phyloP scores from a whole-genome alignment of 768 basidiomycete genomes.

The Calocybe cyanea region DNA sequence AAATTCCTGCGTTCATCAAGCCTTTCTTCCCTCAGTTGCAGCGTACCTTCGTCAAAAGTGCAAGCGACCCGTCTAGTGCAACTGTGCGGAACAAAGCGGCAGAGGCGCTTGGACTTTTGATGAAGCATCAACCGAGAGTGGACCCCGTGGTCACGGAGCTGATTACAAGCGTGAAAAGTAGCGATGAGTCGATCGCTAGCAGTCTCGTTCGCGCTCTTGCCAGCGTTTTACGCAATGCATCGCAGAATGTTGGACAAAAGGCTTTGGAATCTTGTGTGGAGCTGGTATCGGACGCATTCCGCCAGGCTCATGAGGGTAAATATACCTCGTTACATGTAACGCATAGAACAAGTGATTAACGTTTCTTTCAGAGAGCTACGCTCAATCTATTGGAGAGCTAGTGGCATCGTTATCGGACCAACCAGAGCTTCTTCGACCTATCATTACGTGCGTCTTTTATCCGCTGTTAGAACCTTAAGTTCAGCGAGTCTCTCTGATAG shows the following conservation, averaged over 20 bases:
- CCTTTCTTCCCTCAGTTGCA: constrained; percentile 99
- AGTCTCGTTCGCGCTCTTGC: constrained; percentile 78
- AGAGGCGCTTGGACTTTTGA: constrained; percentile 81
- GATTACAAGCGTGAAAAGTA: constrained; percentile 50
- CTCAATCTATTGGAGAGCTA: constrained; percentile 58
- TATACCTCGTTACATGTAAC: neutral
- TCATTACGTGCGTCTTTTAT: constrained; percentile 55
- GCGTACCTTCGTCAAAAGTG: constrained; percentile 92
- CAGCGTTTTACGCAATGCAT: constrained; percentile 66
- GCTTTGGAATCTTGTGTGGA: constrained; percentile 71
- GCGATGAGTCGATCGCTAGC: constrained; percentile 68
- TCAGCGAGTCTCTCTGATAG: constrained; percentile 29
- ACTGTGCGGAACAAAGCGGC: constrained; percentile 81
- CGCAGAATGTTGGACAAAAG: constrained; percentile 72
- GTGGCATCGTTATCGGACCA: constrained; percentile 61
- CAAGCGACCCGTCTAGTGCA: constrained; percentile 72
- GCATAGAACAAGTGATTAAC: constrained; percentile 9
- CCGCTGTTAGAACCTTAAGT: constrained; percentile 1
- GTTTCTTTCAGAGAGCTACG: constrained; percentile 56
- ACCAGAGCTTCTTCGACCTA: constrained; percentile 57
- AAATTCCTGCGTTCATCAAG: constrained; percentile 86
- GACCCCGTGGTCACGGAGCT: constrained; percentile 95
- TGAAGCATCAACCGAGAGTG: constrained; percentile 86
- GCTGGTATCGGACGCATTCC: constrained; percentile 75
- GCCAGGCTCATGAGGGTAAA: constrained; percentile 64